These are phyloP conservation scores for Tubosaeta brunneosetosa DNA, from an alignment of 768 basidiomycete species.

Conservation along the genomic window DNA sequence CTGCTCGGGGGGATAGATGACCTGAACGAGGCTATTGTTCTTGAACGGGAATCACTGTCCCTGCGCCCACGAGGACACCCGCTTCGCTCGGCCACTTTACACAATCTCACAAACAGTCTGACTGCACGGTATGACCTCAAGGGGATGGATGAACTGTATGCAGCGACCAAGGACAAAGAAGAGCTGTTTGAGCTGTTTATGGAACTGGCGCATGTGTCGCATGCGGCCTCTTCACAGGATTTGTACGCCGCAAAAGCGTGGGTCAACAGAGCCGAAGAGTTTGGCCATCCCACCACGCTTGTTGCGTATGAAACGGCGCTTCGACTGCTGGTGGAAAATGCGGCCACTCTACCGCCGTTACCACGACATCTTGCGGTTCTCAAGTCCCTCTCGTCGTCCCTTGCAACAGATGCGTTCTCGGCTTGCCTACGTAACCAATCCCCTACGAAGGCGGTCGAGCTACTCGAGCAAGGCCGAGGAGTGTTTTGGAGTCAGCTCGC, in stretches of 20 bases:
- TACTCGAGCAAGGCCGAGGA: neutral
- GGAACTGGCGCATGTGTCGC: neutral
- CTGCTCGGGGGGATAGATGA: neutral
- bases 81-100: neutral
- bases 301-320: neutral
- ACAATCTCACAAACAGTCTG: neutral
- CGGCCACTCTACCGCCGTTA: no score
- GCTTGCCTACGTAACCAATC: neutral
- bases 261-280: neutral
- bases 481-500: neutral
- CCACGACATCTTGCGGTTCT: no score
- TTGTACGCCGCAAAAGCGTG: neutral
- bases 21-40: neutral
- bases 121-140: no score
- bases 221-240: neutral
- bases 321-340: neutral
- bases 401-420: no score
- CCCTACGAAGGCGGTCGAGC: neutral
- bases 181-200: neutral
- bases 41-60: neutral
- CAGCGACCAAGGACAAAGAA: no score
- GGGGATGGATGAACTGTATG: no score
- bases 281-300: neutral
- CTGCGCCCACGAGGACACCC: neutral
- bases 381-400: no score